Evolutionary conservation across 768 basidiomycete species (phyloP).

Genomic region (Trametes cingulata): DNA sequence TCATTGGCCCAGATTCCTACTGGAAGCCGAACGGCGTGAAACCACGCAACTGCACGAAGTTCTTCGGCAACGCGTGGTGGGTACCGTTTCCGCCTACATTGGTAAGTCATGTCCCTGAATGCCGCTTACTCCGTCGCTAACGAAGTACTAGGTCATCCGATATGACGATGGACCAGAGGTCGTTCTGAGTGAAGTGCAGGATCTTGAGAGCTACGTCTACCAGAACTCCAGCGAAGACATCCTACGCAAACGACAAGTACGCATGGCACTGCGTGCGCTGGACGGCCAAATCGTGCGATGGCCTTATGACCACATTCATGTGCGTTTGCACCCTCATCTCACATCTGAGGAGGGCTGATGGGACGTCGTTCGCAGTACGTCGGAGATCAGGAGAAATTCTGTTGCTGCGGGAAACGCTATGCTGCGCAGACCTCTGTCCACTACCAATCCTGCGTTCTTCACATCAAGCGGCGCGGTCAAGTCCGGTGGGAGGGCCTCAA

Average conservation of each 20-base stretch:
- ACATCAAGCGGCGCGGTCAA: conserved; percentile 54
- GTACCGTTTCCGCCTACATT: conserved; percentile 77
- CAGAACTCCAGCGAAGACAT: conserved; percentile 61
- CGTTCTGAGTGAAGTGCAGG: conserved; percentile 46
- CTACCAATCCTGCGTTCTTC: conserved; percentile 50
- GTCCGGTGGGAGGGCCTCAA: conserved; percentile 52
- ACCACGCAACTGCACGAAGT: conserved; percentile 43
- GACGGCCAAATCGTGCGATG: conserved; percentile 62
- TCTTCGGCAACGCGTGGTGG: conserved; percentile 80
- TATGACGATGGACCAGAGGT: conserved; percentile 62
- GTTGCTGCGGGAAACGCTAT: conserved; percentile 48
- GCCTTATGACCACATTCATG: conserved; percentile 63
- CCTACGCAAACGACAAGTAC: conserved; percentile 52
- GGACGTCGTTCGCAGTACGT: conserved; percentile 39
- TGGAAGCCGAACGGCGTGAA: conserved; percentile 47
- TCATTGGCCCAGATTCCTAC: conserved; percentile 72
- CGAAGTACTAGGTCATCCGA: conserved; percentile 51
- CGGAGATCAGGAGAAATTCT: conserved; percentile 47
- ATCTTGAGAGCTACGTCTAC: conserved; percentile 58
- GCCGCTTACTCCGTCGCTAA: background rate
- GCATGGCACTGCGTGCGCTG: conserved; percentile 63
- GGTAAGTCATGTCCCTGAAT: conserved; percentile 37
- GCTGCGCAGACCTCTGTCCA: conserved; percentile 47
- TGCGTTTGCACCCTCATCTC: conserved; percentile 20
- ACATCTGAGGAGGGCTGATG: background rate